Conservation (phyloP, 768 basidiomycete species). For the Pisolithus albus region DNA sequence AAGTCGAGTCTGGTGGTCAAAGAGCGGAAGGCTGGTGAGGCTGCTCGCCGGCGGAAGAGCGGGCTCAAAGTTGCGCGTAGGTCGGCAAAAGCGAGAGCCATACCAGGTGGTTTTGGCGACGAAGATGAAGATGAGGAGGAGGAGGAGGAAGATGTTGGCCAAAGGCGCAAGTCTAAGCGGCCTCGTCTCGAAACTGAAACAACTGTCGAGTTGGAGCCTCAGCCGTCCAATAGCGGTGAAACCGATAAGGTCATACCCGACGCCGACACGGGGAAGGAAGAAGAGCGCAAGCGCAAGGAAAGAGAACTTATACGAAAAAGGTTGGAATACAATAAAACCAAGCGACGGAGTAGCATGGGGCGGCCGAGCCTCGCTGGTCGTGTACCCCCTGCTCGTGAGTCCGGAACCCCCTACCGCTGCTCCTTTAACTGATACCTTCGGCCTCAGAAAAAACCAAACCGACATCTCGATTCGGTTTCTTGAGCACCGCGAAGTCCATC, state of each 20-base stretch:
- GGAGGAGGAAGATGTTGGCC: slow-evolving; percentile 33
- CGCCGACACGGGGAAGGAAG: slow-evolving; percentile 15
- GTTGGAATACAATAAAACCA: slow-evolving; percentile 60
- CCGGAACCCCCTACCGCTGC: background rate
- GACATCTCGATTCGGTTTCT: slow-evolving; percentile 58
- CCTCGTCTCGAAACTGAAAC: slow-evolving; percentile 32
- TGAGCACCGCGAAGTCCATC: slow-evolving; percentile 61
- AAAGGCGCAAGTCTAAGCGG: slow-evolving; percentile 40
- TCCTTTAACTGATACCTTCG: slow-evolving; percentile 4
- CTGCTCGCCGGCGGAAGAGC: slow-evolving; percentile 16
- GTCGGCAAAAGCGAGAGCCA: slow-evolving; percentile 18
- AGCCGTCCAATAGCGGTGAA: slow-evolving; percentile 24
- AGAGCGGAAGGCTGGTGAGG: slow-evolving; percentile 16
- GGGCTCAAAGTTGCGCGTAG: slow-evolving; percentile 21
- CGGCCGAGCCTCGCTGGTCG: slow-evolving; percentile 34
- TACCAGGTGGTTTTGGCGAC: slow-evolving; percentile 56
- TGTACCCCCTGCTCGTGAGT: slow-evolving; percentile 37
- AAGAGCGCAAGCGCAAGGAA: slow-evolving; percentile 36
- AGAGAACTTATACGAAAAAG: slow-evolving; percentile 55
- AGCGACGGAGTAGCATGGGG: slow-evolving; percentile 62
- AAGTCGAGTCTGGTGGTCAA: slow-evolving; percentile 46
- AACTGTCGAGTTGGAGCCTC: slow-evolving; percentile 24
- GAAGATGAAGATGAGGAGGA: slow-evolving; percentile 41
- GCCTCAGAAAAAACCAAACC: slow-evolving; percentile 30
- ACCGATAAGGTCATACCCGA: slow-evolving; percentile 24